phyloP scores from a whole-genome alignment of 495 filamentous ascomycete genomes.

The Penicillium silybi region DNA sequence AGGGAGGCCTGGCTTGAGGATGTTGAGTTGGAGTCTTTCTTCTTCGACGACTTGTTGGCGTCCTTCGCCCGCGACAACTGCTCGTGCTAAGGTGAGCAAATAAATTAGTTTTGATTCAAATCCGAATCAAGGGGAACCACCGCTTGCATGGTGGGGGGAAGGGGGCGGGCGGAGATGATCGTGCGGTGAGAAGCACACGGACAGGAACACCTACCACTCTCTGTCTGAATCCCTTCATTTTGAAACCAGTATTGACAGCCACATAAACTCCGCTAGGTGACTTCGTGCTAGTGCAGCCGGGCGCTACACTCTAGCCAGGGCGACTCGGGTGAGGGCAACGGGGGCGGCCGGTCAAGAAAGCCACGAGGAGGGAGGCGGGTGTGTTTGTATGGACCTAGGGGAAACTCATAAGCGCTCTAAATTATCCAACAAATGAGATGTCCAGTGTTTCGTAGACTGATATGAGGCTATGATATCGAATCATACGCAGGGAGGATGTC shows the following conservation, averaged over 20 bases:
- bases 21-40: slow-evolving; percentile 78
- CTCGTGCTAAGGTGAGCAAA: slow-evolving; percentile 53
- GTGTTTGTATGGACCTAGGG: slow-evolving; percentile 35
- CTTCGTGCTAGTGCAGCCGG: slow-evolving; percentile 39
- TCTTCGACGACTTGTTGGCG: slow-evolving; percentile 89
- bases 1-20: slow-evolving; percentile 49
- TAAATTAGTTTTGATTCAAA: slow-evolving; percentile 24
- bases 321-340: slow-evolving; percentile 16
- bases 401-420: slow-evolving; percentile 29
- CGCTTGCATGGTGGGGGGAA: slow-evolving; percentile 12
- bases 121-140: slow-evolving; percentile 8
- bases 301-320: slow-evolving; percentile 41
- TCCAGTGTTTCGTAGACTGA: not conserved
- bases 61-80: slow-evolving; percentile 96
- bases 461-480: slow-evolving; percentile 1
- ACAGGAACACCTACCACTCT: slow-evolving; percentile 75
- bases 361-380: slow-evolving; percentile 21
- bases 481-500: not conserved
- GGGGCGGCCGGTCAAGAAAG: slow-evolving; percentile 22
- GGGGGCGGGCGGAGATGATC: slow-evolving; percentile 11
- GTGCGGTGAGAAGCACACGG: slow-evolving; percentile 16
- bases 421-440: slow-evolving; percentile 7
- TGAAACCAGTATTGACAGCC: slow-evolving; percentile 36
- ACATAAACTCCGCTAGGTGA: slow-evolving; percentile 36
- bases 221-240: slow-evolving; percentile 97